Evolutionary conservation across 140 eudicot genomes (phyloP).

Genomic region (Bidens hawaiensis): DNA sequence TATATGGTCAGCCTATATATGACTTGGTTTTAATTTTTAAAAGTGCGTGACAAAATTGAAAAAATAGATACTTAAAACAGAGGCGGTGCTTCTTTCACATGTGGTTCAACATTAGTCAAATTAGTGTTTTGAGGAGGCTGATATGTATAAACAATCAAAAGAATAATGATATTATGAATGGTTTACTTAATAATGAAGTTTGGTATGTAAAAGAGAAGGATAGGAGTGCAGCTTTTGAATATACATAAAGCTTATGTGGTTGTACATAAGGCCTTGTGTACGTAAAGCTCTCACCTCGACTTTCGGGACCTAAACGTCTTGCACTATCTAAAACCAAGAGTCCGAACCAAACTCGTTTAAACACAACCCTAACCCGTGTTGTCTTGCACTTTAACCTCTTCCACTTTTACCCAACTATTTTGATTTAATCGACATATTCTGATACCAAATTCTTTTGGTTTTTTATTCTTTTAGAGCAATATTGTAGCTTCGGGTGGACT

Average conservation of each 20-base stretch:
- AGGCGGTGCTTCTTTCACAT: background rate
- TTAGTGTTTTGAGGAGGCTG: background rate
- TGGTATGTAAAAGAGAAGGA: no score
- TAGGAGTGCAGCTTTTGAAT: no score
- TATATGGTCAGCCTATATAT: background rate
- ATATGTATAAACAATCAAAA: background rate
- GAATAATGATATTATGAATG: background rate
- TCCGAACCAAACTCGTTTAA: background rate
- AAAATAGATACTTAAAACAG: no score
- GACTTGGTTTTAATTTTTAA: no score
- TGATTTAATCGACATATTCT: background rate
- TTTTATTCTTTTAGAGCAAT: conserved; percentile 47
- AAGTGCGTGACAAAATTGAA: no score
- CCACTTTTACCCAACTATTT: background rate
- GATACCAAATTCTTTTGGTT: background rate
- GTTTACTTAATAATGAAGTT: background rate
- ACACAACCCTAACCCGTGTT: background rate
- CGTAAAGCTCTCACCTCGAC: no score
- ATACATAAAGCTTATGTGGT: no score
- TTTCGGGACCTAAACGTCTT: no score
- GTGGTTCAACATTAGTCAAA: background rate
- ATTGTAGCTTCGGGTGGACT: conserved; percentile 83
- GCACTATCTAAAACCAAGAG: no score
- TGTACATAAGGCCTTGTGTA: no score
- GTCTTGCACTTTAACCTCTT: background rate